Evolutionary conservation across 1,139 yeast genomes (phyloP).

Genomic region (Debaryomyces singareniensis): DNA sequence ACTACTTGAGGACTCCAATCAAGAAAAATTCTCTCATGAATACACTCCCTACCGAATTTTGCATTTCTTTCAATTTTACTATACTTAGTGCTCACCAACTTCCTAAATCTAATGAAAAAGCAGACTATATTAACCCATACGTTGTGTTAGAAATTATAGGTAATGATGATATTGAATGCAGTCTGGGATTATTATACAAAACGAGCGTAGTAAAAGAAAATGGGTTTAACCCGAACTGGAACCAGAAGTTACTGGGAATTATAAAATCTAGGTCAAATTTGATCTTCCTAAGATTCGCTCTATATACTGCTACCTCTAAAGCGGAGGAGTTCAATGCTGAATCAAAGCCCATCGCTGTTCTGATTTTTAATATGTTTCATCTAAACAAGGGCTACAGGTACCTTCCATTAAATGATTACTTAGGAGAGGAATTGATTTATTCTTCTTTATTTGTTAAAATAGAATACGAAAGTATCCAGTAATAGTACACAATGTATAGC

Average conservation of each 20-base stretch:
- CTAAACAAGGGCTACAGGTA: conserved; percentile 77
- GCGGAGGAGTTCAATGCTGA: conserved; percentile 19
- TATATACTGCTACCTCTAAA: conserved; percentile 14
- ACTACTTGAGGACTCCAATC: conserved; percentile 28
- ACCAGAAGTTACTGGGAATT: conserved; percentile 41
- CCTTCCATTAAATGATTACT: conserved; percentile 62
- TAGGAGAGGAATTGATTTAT: conserved; percentile 78
- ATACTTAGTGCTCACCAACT: conserved; percentile 82
- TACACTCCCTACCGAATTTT: conserved; percentile 4
- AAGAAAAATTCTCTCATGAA: conserved; percentile 18
- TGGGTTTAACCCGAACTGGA: conserved; percentile 88
- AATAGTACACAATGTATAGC: not conserved
- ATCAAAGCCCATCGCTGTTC: conserved; percentile 45
- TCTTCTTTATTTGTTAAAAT: conserved; percentile 66
- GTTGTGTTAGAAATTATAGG: conserved; percentile 55
- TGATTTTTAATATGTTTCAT: conserved; percentile 48
- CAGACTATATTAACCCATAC: conserved; percentile 47
- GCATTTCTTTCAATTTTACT: conserved; percentile 25
- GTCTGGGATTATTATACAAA: too few relatives aligned
- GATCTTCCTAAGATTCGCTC: conserved; percentile 27
- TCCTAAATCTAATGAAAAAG: conserved; percentile 52
- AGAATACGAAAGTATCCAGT: conserved; percentile 16
- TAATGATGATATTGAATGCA: conserved; percentile 14
- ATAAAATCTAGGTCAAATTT: conserved; percentile 31
- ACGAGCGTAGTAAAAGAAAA: conserved; percentile 46